Conservation (phyloP, 2,329 filamentous ascomycete species). For the Chrysoporthe cubensis region DNA sequence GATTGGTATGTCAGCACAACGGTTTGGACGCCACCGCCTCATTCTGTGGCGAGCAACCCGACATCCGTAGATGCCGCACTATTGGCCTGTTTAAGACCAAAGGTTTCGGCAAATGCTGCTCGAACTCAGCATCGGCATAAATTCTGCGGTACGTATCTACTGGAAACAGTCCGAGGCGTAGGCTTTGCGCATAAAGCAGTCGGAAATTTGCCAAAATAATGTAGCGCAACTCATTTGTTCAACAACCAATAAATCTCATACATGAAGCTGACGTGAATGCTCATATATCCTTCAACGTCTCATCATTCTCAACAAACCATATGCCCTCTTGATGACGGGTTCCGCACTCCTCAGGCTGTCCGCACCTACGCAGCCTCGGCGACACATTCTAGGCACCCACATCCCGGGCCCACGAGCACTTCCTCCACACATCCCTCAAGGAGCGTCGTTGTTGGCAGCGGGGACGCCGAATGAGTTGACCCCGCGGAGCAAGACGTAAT, state of each 20-base stretch:
- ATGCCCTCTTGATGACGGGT: not conserved
- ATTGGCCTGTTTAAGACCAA: not conserved
- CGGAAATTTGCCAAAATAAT: not conserved
- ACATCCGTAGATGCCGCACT: not conserved
- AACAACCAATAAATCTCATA: not conserved
- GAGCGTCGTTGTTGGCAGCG: slow-evolving; percentile 1
- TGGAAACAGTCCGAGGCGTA: no score
- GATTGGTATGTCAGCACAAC: not conserved
- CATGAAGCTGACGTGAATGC: not conserved
- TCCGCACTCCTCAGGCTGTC: not conserved
- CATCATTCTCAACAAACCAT: not conserved
- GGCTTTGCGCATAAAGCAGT: not conserved
- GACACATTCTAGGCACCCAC: not conserved
- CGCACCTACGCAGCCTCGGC: not conserved
- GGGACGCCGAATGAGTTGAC: not conserved
- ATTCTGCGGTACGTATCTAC: not conserved
- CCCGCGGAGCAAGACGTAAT: slow-evolving; percentile 1
- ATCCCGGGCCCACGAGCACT: slow-evolving; percentile 4
- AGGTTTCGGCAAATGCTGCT: not conserved
- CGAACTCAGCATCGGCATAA: not conserved
- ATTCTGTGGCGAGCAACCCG: not conserved
- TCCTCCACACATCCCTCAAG: slow-evolving; percentile 8
- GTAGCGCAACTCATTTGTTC: not conserved
- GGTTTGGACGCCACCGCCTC: not conserved
- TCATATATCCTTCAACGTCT: not conserved